These are phyloP conservation scores for Lactuca saligna DNA, from an alignment of 129 eudicot species.

Conservation along the genomic window DNA sequence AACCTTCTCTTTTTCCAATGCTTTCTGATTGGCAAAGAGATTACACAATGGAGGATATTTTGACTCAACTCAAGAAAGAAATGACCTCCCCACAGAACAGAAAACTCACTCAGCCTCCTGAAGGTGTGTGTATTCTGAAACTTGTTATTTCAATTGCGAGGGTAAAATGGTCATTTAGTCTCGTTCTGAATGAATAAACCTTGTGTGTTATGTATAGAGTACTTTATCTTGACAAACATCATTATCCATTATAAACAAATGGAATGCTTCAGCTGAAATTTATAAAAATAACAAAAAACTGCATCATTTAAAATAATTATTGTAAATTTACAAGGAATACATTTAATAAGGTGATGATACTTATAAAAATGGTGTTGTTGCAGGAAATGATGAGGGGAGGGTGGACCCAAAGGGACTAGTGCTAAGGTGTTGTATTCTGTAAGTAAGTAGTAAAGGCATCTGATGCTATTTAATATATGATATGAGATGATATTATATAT, in stretches of 20 bases:
- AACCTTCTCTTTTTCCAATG: conserved; percentile 72
- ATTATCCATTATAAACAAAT: too few relatives aligned
- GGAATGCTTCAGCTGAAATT: too few relatives aligned
- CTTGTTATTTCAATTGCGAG: background rate
- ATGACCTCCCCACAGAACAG: conserved; percentile 80
- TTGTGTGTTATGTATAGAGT: too few relatives aligned
- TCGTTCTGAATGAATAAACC: too few relatives aligned
- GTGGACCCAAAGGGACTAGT: conserved; percentile 67
- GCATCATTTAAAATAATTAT: too few relatives aligned
- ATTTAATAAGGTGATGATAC: too few relatives aligned
- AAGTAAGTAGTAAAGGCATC: conserved; percentile 27
- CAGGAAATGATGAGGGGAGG: conserved; percentile 81
- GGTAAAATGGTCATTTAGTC: background rate
- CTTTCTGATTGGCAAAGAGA: conserved; percentile 80
- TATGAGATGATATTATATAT: conserved; percentile 1
- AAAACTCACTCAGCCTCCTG: conserved; percentile 77
- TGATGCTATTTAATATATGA: background rate
- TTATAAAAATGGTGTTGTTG: background rate
- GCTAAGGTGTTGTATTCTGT: conserved; percentile 65
- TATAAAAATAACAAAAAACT: too few relatives aligned
- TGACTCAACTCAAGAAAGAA: conserved; percentile 70
- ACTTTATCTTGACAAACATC: too few relatives aligned
- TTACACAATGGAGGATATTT: conserved; percentile 79
- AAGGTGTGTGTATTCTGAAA: conserved; percentile 42
- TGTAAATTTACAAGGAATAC: too few relatives aligned